Base-by-base conservation (phyloP, 1,284 basidiomycete genomes). In the Cystobasidium pallidum region DNA sequence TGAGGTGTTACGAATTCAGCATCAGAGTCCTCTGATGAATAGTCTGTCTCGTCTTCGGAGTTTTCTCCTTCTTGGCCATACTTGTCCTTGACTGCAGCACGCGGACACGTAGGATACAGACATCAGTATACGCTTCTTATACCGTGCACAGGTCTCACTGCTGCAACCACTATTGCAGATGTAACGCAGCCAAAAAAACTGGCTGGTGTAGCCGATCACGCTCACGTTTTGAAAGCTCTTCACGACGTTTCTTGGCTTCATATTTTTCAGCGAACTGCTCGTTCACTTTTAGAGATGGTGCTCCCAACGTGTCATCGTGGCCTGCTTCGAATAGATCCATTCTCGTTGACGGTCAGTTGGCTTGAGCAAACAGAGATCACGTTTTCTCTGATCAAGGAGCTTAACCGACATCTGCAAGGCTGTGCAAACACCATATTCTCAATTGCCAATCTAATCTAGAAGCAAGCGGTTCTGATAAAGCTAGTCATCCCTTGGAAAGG, bases 1-100 rank as follows among this genome's bases (percentile, higher is more conserved):
- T 91, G 89, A 1, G 94, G 93, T 0, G 94, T 99, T 68, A 99
- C 86, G 81, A 98, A 91, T 76, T 93, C 92, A 15, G 94, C 96
- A 73, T 96, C 91, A 79, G 95, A 92, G 79, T 99, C 95, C 59
- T 88, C 89, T 49, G 81, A 80, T 34, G 79, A 79, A 47, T 80
- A 80, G 70, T 80, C 78, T 39, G 86, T 86, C 78, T 88, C 89
- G 77, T 91, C 90, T 4, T 86, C 85, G 10, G 79, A 79, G 32
- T 84, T 82, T 2, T 75, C 75, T 39, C 62, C 73, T 51, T 73
- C 75, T 21, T 86, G 85, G 41, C 80, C 76, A 80, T 92, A 92
- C 80, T 92, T 91, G 72, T 90, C 90, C 81, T 91, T 90, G 66
- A 93, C 91, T 93, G 75, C 10, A 75, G 7, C 59, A 32, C 52